Conservation (phyloP, 768 basidiomycete species). For the Leucosporidium creatinivorum region DNA sequence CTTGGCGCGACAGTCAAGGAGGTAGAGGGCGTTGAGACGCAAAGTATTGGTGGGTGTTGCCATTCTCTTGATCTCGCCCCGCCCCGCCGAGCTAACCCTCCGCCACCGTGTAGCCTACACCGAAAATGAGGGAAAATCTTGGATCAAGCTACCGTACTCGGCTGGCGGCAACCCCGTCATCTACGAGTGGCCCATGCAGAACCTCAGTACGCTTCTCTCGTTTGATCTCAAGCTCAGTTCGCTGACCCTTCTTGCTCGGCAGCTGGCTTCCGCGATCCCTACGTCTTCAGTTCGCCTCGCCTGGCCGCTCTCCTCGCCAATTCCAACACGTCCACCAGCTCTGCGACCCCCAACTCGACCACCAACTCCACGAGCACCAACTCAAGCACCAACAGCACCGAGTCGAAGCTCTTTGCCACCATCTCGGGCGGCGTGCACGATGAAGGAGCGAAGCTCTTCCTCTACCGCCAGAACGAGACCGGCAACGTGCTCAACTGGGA, state of each 20-base stretch:
- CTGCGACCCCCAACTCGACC: constrained; percentile 13
- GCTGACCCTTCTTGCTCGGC: neutral
- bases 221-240: neutral
- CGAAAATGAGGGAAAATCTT: constrained; percentile 24
- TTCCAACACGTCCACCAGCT: neutral
- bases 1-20: constrained; percentile 29
- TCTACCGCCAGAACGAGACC: constrained; percentile 29
- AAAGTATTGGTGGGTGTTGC: constrained; percentile 9
- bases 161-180: constrained; percentile 24
- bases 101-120: constrained; percentile 21
- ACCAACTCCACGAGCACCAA: constrained; percentile 22
- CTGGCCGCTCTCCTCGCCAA: constrained; percentile 16
- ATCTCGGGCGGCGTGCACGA: constrained; percentile 31
- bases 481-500: constrained; percentile 30
- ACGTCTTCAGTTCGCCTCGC: constrained; percentile 31
- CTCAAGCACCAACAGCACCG: neutral
- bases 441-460: constrained; percentile 28
- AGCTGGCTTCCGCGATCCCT: constrained; percentile 36
- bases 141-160: constrained; percentile 30
- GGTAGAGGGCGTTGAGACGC: constrained; percentile 29
- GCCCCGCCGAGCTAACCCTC: neutral
- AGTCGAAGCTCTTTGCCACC: constrained; percentile 17
- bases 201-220: neutral
- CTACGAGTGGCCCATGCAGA: constrained; percentile 10
- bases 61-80: no score